Conservation (phyloP, 441 rosid genomes). For the Pelargonium citronellum region DNA sequence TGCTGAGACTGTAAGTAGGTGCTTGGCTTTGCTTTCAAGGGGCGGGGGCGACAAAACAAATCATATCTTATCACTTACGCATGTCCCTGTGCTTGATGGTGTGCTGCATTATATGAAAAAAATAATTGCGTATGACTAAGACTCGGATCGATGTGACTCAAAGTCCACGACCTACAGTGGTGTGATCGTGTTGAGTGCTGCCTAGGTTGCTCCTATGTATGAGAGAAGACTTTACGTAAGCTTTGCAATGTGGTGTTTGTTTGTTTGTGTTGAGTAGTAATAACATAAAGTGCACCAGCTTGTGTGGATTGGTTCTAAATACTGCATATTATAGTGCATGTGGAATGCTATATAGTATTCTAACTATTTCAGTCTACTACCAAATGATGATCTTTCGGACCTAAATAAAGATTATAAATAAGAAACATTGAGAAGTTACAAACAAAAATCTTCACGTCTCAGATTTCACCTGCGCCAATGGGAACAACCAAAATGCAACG, state of each 20-base stretch:
- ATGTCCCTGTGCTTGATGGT: neutral
- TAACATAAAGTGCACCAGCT: neutral
- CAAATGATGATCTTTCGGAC: too few relatives aligned
- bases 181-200: neutral
- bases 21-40: neutral
- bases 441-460: too few relatives aligned
- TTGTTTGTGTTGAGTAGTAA: neutral
- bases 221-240: neutral
- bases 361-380: too few relatives aligned
- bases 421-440: too few relatives aligned
- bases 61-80: too few relatives aligned
- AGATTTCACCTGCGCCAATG: too few relatives aligned
- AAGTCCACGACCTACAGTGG: constrained; percentile 7
- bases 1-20: neutral
- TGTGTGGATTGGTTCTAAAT: neutral
- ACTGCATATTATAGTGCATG: too few relatives aligned
- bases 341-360: too few relatives aligned
- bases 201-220: too few relatives aligned
- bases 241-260: neutral
- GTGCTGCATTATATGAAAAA: neutral
- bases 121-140: neutral
- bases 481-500: too few relatives aligned
- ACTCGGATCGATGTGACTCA: neutral
- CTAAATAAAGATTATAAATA: too few relatives aligned
- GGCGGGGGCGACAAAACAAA: too few relatives aligned